These are phyloP conservation scores for Pinus tabuliformis DNA, from an alignment of 75 land plant genomes.

Conservation along the genomic window DNA sequence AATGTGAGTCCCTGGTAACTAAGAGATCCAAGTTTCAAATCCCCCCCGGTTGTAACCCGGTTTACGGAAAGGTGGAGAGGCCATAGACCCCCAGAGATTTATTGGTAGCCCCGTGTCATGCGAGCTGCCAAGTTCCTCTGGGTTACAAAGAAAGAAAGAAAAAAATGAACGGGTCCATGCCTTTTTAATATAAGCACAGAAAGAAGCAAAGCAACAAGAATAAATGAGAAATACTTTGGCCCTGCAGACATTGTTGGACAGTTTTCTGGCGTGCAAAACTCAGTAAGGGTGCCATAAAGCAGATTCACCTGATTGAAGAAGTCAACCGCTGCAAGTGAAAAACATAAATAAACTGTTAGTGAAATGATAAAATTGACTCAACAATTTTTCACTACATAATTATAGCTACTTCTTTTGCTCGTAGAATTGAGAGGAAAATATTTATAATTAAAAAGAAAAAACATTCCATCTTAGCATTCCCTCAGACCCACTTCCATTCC, in stretches of 20 bases:
- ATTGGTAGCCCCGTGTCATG: no score
- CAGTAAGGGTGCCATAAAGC: constrained; percentile 87
- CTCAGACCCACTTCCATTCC: no score
- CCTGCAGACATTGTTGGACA: constrained; percentile 96
- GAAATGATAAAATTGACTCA: not conserved
- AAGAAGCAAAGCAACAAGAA: no score
- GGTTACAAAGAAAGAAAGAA: no score
- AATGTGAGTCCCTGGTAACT: no score
- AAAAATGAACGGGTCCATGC: no score
- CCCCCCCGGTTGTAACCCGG: no score
- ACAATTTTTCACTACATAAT: not conserved
- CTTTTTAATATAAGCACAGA: no score
- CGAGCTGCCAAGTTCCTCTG: no score
- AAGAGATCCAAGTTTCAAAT: no score
- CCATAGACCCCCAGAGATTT: no score
- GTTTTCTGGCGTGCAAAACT: constrained; percentile 86
- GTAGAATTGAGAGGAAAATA: not conserved
- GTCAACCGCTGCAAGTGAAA: constrained; percentile 74
- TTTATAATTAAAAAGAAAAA: not conserved
- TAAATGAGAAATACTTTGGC: constrained; percentile 57
- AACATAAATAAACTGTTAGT: constrained; percentile 12
- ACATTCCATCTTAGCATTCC: not conserved
- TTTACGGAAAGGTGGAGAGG: no score
- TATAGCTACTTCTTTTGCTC: not conserved
- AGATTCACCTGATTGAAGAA: constrained; percentile 95